phyloP scores from a whole-genome alignment of 768 basidiomycete species.

The Tulasnella sp. region DNA sequence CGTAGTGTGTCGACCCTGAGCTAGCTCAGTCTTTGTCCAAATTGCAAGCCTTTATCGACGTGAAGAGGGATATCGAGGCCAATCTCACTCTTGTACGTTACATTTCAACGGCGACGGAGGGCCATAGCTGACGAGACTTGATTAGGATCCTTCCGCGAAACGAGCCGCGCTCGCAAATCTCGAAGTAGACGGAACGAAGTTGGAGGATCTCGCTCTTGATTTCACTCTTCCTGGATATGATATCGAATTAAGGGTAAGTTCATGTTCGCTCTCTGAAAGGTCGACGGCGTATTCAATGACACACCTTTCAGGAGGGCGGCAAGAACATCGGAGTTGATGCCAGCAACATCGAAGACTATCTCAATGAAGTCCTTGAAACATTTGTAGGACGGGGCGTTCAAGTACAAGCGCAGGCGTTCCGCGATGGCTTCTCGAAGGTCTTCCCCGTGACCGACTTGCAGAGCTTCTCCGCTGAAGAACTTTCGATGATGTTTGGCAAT shows the following conservation, averaged over 20 bases:
- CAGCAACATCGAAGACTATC: conserved; percentile 82
- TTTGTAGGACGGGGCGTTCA: conserved; percentile 73
- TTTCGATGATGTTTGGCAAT: conserved; percentile 94
- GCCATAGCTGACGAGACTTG: conserved; percentile 8
- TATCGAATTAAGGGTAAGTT: conserved; percentile 71
- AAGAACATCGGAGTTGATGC: conserved; percentile 69
- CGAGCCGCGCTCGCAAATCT: conserved; percentile 29
- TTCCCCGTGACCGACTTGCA: conserved; percentile 87
- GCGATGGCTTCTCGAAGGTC: conserved; percentile 89
- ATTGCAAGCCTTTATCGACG: conserved; percentile 41
- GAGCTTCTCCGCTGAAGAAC: conserved; percentile 87
- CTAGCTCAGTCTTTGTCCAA: conserved; percentile 79
- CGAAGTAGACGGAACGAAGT: conserved; percentile 47
- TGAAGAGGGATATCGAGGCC: conserved; percentile 37
- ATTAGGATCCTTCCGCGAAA: conserved; percentile 19
- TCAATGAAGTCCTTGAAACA: conserved; percentile 74
- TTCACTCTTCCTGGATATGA: conserved; percentile 96
- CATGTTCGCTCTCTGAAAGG: not conserved
- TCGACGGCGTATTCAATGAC: not conserved
- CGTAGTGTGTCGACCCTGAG: conserved; percentile 68
- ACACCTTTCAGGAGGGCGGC: conserved; percentile 52
- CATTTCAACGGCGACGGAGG: not conserved
- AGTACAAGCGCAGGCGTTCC: conserved; percentile 80
- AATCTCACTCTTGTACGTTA: conserved; percentile 24
- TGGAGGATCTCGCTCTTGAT: conserved; percentile 87